Base-by-base conservation (phyloP, 2,329 filamentous ascomycete genomes). In the Clarireedia sp. region DNA sequence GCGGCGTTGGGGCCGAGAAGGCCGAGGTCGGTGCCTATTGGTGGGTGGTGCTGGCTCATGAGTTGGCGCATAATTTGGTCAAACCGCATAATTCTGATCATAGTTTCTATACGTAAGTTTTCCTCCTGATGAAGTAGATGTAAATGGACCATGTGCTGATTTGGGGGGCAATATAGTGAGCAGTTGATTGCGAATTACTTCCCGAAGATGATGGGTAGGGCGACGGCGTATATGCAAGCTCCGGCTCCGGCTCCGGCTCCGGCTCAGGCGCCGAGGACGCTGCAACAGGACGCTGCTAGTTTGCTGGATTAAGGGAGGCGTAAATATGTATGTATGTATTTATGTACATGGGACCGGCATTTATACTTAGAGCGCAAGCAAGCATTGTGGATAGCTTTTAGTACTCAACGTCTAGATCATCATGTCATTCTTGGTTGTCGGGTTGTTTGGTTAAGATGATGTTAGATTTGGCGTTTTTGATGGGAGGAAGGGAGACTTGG, bases 1-100 rank as follows among this genome's bases (percentile, higher is more conserved):
- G 61, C 48, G 72, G 56, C 48, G 69, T 21, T 44, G 62, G 69
- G 2, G 72, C 77, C 53, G 80, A 74, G 16, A 82, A 75, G 67
- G 76, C 81, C 3, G 87, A 94, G 58, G 89, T 89, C 2, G 75
- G 83, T 56, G 81, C 86, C 1, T 95, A 91, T 76, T 97, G 92
- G 92, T 96, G 87, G 82, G 87, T 96, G 60, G 90, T 94, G n/a
- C 70, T 96, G 59, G 95, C 90, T 59, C 94, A 99, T 69, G 95
- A 99, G 73, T 73, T 99, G 70, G 91, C 94, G 56, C 94, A 99
- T 72, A 99, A 99, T 69, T 73, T 99, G 54, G 89, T 96, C 8
- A 73, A 74, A 38, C 79, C 83, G 60, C 92, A 97, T 70, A 86
- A 86, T 66, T 77, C 87, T 16, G 80, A 87, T 53, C 90, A 95